Base-by-base conservation (phyloP, 208 protist species). In the Wallacemonas sp. region DNA sequence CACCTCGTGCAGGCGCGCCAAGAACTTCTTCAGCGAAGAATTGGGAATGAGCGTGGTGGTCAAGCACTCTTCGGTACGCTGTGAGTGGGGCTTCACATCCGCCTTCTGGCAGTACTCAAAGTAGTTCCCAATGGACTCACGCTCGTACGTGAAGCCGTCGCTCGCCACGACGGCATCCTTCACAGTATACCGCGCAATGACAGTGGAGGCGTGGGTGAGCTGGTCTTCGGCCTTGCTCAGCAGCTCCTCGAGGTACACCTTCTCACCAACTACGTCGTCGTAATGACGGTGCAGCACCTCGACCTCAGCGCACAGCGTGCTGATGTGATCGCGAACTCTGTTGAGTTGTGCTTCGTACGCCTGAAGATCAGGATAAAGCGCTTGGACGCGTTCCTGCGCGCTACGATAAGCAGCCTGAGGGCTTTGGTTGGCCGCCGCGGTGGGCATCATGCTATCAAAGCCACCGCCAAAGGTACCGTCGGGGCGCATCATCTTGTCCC, bases 71-170 rank as follows among this genome's bases (percentile, higher is more conserved):
- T 87, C 50, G 2, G 85, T 89, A 58, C 87, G 87, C 59, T 94
- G 76, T 10, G 88, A 94, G 38, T 77, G 77, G 38, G 88, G 85
- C 27, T 76, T 72, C 44, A 68, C 76, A 36, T 81, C 82, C 12
- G 68, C 45, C 38, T 78, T 62, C 44, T 75, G 63, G 69, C 81
- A 87, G 27, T 71, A 67, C 1, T 89, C 68, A 29, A 92, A 76
- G 66, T 91, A 97, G 24, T 81, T 65, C 9, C 80, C 80, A 37
- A 98, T 94, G 15, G 78, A 78, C 44, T 86, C 75, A 4, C 91
- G 83, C 64, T 97, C 89, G 73, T 97, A 98, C 22, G 91, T 97
- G 79, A 90, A 89, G 15, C 95, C 95, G 54, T 97, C 91, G 59
- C 79, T 84, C 34, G 91, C 85, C 22, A 96, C 80, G 27, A 98